phyloP scores from a whole-genome alignment of 768 basidiomycete genomes.

The Hydnomerulius pinastri region DNA sequence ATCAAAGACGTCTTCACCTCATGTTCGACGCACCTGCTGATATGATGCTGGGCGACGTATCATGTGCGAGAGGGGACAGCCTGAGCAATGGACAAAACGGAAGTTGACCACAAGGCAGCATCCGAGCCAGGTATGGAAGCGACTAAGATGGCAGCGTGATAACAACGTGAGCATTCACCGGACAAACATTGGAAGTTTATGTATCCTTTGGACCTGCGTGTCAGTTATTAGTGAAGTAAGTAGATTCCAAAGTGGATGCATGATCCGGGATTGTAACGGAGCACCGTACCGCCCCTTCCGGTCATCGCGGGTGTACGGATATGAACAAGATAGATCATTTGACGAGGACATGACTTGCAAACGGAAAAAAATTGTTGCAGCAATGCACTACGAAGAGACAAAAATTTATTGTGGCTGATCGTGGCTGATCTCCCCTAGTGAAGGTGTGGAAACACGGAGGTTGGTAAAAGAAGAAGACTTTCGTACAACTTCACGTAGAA shows the following conservation, averaged over 20 bases:
- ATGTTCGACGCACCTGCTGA: conserved; percentile 33
- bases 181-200: conserved; percentile 18
- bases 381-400: conserved; percentile 1
- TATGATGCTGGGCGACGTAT: conserved; percentile 26
- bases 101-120: conserved; percentile 26
- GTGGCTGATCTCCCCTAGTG: background rate
- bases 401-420: background rate
- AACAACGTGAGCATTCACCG: background rate
- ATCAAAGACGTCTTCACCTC: conserved; percentile 34
- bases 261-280: conserved; percentile 33
- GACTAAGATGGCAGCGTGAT: conserved; percentile 16
- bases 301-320: conserved; percentile 33
- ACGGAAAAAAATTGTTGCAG: conserved; percentile 24
- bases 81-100: conserved; percentile 22
- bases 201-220: conserved; percentile 12
- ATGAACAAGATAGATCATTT: conserved; percentile 29
- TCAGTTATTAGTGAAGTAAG: conserved; percentile 9
- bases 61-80: conserved; percentile 29
- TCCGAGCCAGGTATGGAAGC: conserved; percentile 25
- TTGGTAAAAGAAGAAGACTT: no score
- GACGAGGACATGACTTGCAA: conserved; percentile 2
- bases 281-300: conserved; percentile 24
- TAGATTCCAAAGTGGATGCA: conserved; percentile 14
- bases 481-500: conserved; percentile 5
- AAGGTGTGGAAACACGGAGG: conserved; percentile 10